phyloP scores from a whole-genome alignment of 768 basidiomycete genomes.

The Termitomyces sp. region DNA sequence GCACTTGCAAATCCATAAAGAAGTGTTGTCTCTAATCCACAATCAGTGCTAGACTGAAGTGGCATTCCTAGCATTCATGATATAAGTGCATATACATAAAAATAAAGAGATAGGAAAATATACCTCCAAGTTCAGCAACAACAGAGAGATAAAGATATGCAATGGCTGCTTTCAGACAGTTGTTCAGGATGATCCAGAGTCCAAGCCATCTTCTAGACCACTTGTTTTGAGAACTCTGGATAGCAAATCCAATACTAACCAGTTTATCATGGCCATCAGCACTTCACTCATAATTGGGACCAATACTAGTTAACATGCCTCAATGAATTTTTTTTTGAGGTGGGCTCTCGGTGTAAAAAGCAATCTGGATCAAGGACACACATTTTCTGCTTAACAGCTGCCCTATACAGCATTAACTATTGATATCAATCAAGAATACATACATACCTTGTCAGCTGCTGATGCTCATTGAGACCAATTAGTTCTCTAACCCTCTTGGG shows the following conservation, averaged over 20 bases:
- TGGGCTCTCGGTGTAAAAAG: conserved; percentile 20
- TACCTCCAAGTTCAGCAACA: conserved; percentile 1
- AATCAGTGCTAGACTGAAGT: conserved; percentile 22
- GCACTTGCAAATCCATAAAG: conserved; percentile 18
- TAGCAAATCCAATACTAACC: conserved; percentile 23
- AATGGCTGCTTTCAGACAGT: conserved; percentile 17
- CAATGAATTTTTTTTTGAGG: conserved; percentile 20
- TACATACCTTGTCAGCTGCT: conserved; percentile 16
- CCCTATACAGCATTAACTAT: too few relatives aligned
- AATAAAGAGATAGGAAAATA: neutral
- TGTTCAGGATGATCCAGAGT: conserved; percentile 27
- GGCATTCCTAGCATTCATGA: neutral
- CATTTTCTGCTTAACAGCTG: conserved; percentile 17
- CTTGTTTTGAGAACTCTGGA: conserved; percentile 22
- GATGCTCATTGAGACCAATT: too few relatives aligned
- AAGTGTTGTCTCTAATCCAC: conserved; percentile 30
- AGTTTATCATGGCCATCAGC: conserved; percentile 32
- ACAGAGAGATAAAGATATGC: conserved; percentile 23
- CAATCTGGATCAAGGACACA: conserved; percentile 16
- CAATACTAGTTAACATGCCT: conserved; percentile 13
- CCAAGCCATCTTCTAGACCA: conserved; percentile 23
- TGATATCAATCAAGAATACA: too few relatives aligned
- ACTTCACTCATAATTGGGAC: conserved; percentile 26
- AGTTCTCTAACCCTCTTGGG: conserved; percentile 23
- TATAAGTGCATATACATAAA: too few relatives aligned